Percentiles rank a stretch among this genome's conserved stretches.
These are phyloP conservation scores for Ganoderma boninense DNA, from an alignment of 1,284 basidiomycete genomes.

Conservation along the genomic window DNA sequence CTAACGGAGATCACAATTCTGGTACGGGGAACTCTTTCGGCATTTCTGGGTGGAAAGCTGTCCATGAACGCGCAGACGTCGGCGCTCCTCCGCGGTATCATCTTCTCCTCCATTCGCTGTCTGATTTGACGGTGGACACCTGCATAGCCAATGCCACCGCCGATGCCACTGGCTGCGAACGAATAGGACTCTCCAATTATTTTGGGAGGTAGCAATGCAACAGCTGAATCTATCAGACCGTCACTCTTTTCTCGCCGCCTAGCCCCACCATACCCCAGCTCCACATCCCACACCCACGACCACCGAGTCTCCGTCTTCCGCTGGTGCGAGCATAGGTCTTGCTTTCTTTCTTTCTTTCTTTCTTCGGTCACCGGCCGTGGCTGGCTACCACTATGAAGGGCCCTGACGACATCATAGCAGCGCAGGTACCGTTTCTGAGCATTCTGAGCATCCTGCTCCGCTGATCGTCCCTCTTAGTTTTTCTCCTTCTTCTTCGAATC, in stretches of 20 bases:
- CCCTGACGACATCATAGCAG: not conserved
- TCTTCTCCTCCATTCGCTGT: not conserved
- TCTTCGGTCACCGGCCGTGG: not conserved
- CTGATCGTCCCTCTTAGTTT: constrained; percentile 12
- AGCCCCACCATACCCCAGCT: not conserved
- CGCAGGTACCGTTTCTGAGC: constrained; percentile 1
- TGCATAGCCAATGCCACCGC: not conserved
- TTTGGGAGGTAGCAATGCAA: not conserved
- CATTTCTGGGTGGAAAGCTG: not conserved
- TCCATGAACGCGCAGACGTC: not conserved
- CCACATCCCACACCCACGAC: not conserved
- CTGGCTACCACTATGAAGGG: not conserved
- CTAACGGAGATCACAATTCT: no score
- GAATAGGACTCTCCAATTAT: not conserved
- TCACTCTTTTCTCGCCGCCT: not conserved
- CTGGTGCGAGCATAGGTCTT: not conserved
- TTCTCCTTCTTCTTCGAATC: constrained; percentile 25
- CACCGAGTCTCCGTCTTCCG: not conserved
- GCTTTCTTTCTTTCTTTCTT: not conserved
- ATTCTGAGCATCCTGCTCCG: not conserved
- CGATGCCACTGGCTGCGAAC: not conserved
- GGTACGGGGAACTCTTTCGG: not conserved
- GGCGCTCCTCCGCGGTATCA: not conserved
- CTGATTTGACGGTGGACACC: not conserved
- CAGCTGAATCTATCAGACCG: not conserved